These are phyloP conservation scores for Skeletonema grethae DNA, from an alignment of 108 stramenopile genomes.

Conservation along the genomic window DNA sequence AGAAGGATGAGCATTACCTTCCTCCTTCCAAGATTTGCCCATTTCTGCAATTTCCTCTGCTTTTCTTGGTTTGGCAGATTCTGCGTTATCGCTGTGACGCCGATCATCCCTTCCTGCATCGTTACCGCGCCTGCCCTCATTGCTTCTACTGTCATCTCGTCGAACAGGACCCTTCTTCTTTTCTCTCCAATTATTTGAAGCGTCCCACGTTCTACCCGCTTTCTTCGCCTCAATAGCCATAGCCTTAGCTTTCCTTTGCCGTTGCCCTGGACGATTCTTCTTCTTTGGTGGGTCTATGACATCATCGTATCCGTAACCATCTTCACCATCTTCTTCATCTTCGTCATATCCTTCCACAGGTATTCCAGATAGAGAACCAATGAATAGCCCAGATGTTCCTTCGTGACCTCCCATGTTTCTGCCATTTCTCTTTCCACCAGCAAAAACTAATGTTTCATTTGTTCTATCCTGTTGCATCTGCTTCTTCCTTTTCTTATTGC, in stretches of 20 bases:
- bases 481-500: slow-evolving; percentile 30
- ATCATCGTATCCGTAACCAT: slow-evolving; percentile 20
- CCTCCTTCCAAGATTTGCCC: slow-evolving; percentile 59
- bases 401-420: slow-evolving; percentile 33
- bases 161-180: slow-evolving; percentile 40
- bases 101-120: slow-evolving; percentile 1
- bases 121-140: neutral
- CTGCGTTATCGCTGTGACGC: slow-evolving; percentile 11
- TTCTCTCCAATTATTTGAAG: slow-evolving; percentile 79
- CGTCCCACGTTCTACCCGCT: slow-evolving; percentile 60
- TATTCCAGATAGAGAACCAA: slow-evolving; percentile 48
- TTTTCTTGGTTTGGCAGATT: slow-evolving; percentile 16
- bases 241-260: slow-evolving; percentile 78
- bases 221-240: slow-evolving; percentile 72
- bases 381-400: slow-evolving; percentile 48
- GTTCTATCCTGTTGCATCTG: slow-evolving; percentile 24
- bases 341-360: slow-evolving; percentile 25
- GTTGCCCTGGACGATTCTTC: slow-evolving; percentile 86
- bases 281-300: slow-evolving; percentile 24
- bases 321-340: slow-evolving; percentile 30
- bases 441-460: slow-evolving; percentile 36
- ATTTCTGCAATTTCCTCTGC: slow-evolving; percentile 43
- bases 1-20: slow-evolving; percentile 76
- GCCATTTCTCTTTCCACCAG: slow-evolving; percentile 21
- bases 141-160: neutral